A percentile compares a stretch with the other conserved stretches of the same genome.
phyloP scores from a whole-genome alignment of 495 filamentous ascomycete genomes.

The Tuber umbilicatum region DNA sequence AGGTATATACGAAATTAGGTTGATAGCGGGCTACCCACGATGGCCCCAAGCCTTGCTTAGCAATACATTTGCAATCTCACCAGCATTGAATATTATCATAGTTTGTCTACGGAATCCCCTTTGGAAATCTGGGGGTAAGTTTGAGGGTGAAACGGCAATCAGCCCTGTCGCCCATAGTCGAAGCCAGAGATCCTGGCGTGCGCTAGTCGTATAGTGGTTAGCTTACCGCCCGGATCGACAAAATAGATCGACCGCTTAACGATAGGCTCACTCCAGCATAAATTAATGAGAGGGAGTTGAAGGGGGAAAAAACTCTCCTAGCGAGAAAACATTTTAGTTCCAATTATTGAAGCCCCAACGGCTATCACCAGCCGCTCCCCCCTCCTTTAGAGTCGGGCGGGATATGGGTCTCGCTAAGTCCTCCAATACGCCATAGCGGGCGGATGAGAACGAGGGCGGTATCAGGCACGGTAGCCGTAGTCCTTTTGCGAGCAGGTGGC shows the following conservation, averaged over 20 bases:
- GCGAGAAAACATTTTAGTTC: background rate
- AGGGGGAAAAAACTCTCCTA: background rate
- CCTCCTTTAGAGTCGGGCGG: background rate
- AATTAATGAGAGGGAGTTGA: background rate
- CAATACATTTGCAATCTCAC: background rate
- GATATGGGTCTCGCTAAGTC: background rate
- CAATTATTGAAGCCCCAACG: background rate
- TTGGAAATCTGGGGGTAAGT: background rate
- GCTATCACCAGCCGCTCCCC: background rate
- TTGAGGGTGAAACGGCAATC: background rate
- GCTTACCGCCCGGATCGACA: background rate
- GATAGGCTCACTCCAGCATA: background rate
- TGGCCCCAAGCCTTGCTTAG: background rate
- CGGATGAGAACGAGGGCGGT: background rate
- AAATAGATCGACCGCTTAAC: background rate
- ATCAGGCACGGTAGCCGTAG: background rate
- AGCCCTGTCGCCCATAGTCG: background rate
- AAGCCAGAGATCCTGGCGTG: background rate
- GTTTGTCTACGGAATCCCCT: background rate
- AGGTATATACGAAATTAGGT: background rate
- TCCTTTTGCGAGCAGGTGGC: background rate
- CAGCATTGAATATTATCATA: background rate
- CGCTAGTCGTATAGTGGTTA: background rate
- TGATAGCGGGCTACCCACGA: background rate
- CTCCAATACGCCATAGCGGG: background rate